Conservation (phyloP, 768 basidiomycete genomes). For the Russula compacta region DNA sequence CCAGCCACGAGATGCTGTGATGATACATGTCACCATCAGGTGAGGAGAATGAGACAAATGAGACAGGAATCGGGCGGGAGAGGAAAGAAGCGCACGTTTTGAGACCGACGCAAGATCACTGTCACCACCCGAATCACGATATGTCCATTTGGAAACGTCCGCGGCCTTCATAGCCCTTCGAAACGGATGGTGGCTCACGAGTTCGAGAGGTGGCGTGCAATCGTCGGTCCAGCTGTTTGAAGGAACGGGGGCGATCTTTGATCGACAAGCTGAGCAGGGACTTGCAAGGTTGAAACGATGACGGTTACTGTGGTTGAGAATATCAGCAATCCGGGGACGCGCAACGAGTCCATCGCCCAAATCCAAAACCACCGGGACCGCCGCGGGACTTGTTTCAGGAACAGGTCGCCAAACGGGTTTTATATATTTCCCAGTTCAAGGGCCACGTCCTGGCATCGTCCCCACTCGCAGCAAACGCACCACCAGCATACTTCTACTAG, state of each 20-base stretch:
- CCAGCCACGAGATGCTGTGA: slow-evolving; percentile 13
- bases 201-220: not conserved
- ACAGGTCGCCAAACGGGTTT: no score
- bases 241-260: not conserved
- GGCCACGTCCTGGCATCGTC: not conserved
- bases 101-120: not conserved
- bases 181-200: not conserved
- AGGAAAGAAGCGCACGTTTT: slow-evolving; percentile 5
- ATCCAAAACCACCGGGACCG: not conserved
- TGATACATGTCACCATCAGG: slow-evolving; percentile 8
- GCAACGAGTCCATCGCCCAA: not conserved
- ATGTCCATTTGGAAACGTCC: not conserved
- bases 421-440: not conserved
- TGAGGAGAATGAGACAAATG: not conserved
- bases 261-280: not conserved
- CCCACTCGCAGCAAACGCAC: no score
- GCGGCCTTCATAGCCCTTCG: not conserved
- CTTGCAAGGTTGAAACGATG: not conserved
- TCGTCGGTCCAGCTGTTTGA: not conserved
- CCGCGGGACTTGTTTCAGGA: not conserved
- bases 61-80: not conserved
- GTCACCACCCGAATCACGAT: not conserved
- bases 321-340: not conserved
- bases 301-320: not conserved
- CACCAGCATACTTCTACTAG: no score